A percentile compares a stretch with the other conserved stretches of the same genome.
These are phyloP conservation scores for Urostyla sp. DNA, from an alignment of 73 alveolate genomes.

Conservation along the genomic window DNA sequence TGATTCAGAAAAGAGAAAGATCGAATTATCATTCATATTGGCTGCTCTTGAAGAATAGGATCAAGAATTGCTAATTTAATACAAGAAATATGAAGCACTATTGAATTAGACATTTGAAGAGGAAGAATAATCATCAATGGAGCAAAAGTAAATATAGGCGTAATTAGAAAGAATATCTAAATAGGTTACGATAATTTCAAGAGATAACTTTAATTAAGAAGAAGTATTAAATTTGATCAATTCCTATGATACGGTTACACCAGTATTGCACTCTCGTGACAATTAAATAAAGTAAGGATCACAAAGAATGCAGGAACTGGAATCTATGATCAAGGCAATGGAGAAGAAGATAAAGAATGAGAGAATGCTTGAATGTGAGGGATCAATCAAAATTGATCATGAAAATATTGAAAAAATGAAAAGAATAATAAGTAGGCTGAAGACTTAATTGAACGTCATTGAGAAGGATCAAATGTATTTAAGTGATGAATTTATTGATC, in stretches of 20 bases:
- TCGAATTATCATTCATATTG: conserved; percentile 3
- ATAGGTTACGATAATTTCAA: not conserved
- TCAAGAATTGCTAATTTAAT: not conserved
- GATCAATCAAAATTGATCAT: not conserved
- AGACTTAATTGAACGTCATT: conserved; percentile 5
- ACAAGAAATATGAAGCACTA: not conserved
- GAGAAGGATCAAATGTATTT: not conserved
- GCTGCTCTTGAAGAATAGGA: not conserved
- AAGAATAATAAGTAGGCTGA: not conserved
- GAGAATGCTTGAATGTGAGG: conserved; percentile 36
- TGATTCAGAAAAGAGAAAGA: conserved; percentile 25
- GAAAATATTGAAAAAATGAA: not conserved
- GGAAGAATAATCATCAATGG: conserved; percentile 10
- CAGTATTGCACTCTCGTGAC: too few relatives aligned
- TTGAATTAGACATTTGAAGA: not conserved
- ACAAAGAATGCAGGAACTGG: not conserved
- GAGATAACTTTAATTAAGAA: not conserved
- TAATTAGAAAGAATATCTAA: not conserved
- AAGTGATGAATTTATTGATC: conserved; percentile 2
- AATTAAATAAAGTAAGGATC: not conserved
- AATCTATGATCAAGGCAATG: not conserved
- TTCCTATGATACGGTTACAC: not conserved
- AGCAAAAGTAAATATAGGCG: not conserved
- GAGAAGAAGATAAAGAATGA: conserved; percentile 21
- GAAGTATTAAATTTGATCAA: conserved; percentile 26